Evolutionary conservation across 208 protist genomes (phyloP).

Genomic region (Crithidia bombi): DNA sequence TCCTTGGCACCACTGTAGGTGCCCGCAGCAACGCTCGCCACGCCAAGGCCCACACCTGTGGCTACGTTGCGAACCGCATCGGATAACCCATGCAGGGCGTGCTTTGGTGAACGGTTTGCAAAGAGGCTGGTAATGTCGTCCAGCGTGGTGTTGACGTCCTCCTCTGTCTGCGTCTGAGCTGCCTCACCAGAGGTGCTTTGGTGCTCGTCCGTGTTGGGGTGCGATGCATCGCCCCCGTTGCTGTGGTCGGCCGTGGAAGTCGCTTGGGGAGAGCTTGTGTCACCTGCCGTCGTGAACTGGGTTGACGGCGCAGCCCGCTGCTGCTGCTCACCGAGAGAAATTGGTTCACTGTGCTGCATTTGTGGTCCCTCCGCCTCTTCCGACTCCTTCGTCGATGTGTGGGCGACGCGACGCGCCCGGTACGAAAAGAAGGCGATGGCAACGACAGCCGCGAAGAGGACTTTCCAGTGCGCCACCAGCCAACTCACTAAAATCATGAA

Average conservation of each 20-base stretch:
- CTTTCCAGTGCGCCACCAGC: conserved; percentile 14
- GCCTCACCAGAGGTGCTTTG: background rate
- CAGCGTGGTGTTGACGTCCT: background rate
- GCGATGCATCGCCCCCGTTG: background rate
- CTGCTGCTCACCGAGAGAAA: background rate
- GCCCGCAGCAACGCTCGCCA: conserved; percentile 36
- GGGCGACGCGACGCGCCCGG: background rate
- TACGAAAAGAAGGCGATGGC: conserved; percentile 14
- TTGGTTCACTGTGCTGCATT: background rate
- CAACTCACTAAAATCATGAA: conserved; percentile 12
- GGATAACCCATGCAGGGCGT: conserved; percentile 40
- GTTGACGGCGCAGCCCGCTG: background rate
- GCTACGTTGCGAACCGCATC: conserved; percentile 40
- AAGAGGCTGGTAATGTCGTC: conserved; percentile 46
- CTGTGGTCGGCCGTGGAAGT: background rate
- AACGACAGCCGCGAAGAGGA: background rate
- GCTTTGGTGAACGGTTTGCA: conserved; percentile 42
- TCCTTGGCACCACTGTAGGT: conserved; percentile 31
- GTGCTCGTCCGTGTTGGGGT: background rate
- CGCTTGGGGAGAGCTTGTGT: background rate
- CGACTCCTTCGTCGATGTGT: background rate
- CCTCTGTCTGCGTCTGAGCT: background rate
- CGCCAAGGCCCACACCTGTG: conserved; percentile 42
- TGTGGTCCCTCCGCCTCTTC: background rate
- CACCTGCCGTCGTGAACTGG: background rate